phyloP scores from a whole-genome alignment of 108 stramenopile species.

The Bacterosira constricta region DNA sequence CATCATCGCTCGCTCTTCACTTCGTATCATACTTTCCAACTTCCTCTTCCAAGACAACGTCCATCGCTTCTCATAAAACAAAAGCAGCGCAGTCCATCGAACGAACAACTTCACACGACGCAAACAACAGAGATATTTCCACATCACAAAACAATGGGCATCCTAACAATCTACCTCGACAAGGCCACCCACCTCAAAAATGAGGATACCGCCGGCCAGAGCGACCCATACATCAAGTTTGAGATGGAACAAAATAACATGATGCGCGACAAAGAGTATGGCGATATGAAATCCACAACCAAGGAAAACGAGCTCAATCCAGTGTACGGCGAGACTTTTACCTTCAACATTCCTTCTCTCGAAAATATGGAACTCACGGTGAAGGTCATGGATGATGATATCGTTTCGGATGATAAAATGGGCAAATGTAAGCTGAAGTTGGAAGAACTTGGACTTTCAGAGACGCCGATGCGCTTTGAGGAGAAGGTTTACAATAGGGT shows the following conservation, averaged over 20 bases:
- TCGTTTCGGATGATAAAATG: constrained; percentile 49
- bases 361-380: constrained; percentile 59
- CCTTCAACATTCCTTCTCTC: constrained; percentile 40
- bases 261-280: constrained; percentile 49
- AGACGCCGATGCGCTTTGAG: no score
- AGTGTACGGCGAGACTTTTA: constrained; percentile 49
- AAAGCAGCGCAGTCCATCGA: no score
- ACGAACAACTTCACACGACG: no score
- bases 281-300: constrained; percentile 32
- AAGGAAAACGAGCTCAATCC: constrained; percentile 62
- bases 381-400: constrained; percentile 56
- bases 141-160: no score
- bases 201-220: constrained; percentile 50
- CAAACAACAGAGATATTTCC: no score
- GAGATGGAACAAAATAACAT: constrained; percentile 50
- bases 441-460: no score
- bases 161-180: no score
- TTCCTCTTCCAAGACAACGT: no score
- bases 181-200: constrained; percentile 50
- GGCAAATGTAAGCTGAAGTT: constrained; percentile 52
- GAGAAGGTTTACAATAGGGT: no score
- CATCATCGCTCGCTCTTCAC: no score
- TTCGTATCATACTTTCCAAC: no score
- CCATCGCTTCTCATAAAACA: no score
- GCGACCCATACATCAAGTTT: constrained; percentile 64